Evolutionary conservation across 2,329 filamentous ascomycete genomes (phyloP), one percentile per base, ranked within the genome.

Genomic region (Dryadomyces quercus-mongolicae): DNA sequence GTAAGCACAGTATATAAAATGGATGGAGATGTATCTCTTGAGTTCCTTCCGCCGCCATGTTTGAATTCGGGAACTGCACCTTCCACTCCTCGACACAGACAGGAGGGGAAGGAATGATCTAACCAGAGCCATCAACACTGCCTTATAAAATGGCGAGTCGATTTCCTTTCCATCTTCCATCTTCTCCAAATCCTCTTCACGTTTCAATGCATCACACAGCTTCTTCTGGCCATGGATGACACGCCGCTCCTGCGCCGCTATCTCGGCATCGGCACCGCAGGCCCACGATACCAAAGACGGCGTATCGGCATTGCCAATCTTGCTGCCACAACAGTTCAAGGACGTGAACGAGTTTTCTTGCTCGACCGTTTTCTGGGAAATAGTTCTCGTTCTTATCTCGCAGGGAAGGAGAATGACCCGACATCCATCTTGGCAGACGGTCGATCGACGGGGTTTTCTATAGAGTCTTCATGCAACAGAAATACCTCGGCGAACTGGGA

Each of bases 311-410:
- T 54, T 2, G 53, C 25, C 10, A 10, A 15, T 20, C 38, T 52
- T 10, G 43, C 49, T n/a, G 43, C 18, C 9, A 45, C 31, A 13
- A 46, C 53, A 1, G 18, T 47, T 6, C 40, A 7, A 1, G 53
- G 53, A 20, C 40, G 42, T 13, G 53, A 54, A 1, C 40, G 53
- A 7, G 53, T 48, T 20, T 54, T 54, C n/a, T 13, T 54, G 8
- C 48, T 54, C 9, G 43, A 51, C 18, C 48, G 50, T 8, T 54
- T 54, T 18, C 49, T 54, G 16, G 18, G 36, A 21, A 22, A 16
- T 16, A 44, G 42, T 38, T 10, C 3, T 3, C 34, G 22, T n/a
- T 31, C 25, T 31, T 31, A 31, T 31, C 25, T 31, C 8, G 25
- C 4, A 31, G 25, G 25, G 8, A 31, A 31, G 4, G 25, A 8